A percentile compares a stretch with the other conserved stretches of the same genome.
These are phyloP conservation scores for Russula emetica DNA, from an alignment of 768 basidiomycete genomes.

Conservation along the genomic window DNA sequence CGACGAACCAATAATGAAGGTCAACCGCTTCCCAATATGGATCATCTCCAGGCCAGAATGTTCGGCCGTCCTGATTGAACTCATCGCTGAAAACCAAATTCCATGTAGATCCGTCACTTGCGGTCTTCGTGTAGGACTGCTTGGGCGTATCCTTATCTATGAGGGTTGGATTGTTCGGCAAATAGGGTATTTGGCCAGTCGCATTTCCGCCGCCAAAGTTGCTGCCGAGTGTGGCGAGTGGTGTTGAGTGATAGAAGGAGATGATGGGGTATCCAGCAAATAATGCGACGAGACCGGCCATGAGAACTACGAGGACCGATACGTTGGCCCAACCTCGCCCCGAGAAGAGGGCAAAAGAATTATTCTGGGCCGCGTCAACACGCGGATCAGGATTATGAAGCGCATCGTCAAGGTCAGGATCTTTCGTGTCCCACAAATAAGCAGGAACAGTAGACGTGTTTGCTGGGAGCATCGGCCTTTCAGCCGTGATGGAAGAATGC, in stretches of 20 bases:
- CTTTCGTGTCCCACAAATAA: conserved; percentile 71
- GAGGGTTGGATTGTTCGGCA: conserved; percentile 61
- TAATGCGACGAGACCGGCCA: conserved; percentile 64
- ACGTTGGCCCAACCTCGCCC: conserved; percentile 79
- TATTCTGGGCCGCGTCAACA: conserved; percentile 57
- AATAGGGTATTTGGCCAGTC: conserved; percentile 79
- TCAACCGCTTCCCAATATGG: conserved; percentile 84
- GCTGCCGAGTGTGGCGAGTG: conserved; percentile 43
- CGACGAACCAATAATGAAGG: conserved; percentile 69
- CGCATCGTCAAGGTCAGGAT: conserved; percentile 84
- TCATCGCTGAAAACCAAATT: conserved; percentile 87
- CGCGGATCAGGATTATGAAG: conserved; percentile 84
- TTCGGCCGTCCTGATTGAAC: conserved; percentile 69
- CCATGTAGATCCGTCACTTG: conserved; percentile 73
- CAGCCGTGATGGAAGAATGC: conserved; percentile 38
- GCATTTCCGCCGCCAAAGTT: conserved; percentile 89
- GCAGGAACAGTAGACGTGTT: conserved; percentile 62
- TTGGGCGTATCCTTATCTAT: conserved; percentile 77
- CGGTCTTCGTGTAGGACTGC: conserved; percentile 51
- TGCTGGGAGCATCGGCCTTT: conserved; percentile 40
- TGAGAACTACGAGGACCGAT: conserved; percentile 64
- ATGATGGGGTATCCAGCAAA: conserved; percentile 91
- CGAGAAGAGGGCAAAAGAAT: conserved; percentile 70
- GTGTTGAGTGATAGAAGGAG: conserved; percentile 41
- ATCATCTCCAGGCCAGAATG: conserved; percentile 78